These are phyloP conservation scores for Phytophthora pisi DNA, from an alignment of 352 stramenopile genomes.

Conservation along the genomic window DNA sequence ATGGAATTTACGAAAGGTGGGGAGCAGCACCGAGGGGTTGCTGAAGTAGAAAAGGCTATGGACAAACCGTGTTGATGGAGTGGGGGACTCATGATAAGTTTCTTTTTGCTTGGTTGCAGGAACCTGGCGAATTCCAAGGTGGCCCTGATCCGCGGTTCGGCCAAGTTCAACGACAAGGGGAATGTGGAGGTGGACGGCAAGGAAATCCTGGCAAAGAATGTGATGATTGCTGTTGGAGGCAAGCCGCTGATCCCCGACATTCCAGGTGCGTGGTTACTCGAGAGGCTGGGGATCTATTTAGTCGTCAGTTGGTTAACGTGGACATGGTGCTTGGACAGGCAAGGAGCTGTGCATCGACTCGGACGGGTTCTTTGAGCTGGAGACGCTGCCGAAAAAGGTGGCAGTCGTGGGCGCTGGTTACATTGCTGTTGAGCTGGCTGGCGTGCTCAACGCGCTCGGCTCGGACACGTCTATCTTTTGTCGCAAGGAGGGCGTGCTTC, in stretches of 20 bases:
- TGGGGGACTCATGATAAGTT: conserved; percentile 1
- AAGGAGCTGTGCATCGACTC: conserved; percentile 94
- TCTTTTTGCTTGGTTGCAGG: conserved; percentile 25
- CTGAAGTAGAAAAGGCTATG: not conserved
- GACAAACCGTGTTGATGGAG: not conserved
- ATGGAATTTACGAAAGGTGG: conserved; percentile 95
- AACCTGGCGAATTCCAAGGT: conserved; percentile 93
- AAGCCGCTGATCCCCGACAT: conserved; percentile 66
- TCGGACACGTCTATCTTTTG: conserved; percentile 92
- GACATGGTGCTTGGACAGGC: conserved; percentile 34
- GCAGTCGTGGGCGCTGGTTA: conserved; percentile 98
- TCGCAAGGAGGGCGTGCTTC: conserved; percentile 84
- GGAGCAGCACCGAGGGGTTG: not conserved
- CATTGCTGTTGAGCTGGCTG: conserved; percentile 97
- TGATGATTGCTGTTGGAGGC: conserved; percentile 70
- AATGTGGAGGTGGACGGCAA: conserved; percentile 83
- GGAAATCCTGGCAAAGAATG: conserved; percentile 57
- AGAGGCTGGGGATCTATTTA: not conserved
- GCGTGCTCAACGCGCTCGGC: conserved; percentile 94
- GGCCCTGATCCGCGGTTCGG: conserved; percentile 86
- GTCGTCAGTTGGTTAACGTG: conserved; percentile 5
- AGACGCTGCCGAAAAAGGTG: conserved; percentile 91
- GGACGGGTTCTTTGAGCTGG: conserved; percentile 98
- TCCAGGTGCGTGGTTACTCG: conserved; percentile 31
- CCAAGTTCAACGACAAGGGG: conserved; percentile 81